A percentile compares a stretch with the other conserved stretches of the same genome.
phyloP scores from a whole-genome alignment of 257 asterid genomes.

The Thymus mandschuricus region DNA sequence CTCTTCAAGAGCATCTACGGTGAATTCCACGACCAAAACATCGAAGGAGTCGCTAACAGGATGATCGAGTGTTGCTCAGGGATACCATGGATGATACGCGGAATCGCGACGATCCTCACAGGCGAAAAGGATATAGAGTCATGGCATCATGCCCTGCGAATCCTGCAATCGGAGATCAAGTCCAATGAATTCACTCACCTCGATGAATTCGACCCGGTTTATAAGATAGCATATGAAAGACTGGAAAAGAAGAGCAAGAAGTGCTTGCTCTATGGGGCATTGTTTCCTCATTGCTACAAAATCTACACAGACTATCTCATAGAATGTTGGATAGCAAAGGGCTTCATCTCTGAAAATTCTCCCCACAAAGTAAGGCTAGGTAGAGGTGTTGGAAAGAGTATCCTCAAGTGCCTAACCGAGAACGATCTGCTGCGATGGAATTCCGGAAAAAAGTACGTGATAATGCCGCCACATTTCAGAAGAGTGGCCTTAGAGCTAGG shows the following conservation, averaged over 20 bases:
- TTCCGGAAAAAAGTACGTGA: background rate
- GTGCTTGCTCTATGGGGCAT: slow-evolving; percentile 21
- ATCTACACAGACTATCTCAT: slow-evolving; percentile 11
- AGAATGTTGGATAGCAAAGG: slow-evolving; percentile 24
- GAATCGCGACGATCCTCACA: background rate
- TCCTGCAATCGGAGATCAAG: background rate
- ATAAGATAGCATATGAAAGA: background rate
- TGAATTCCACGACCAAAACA: background rate
- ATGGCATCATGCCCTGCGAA: background rate
- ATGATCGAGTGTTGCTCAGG: slow-evolving; percentile 15
- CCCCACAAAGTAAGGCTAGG: background rate
- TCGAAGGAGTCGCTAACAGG: background rate
- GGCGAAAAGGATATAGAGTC: background rate
- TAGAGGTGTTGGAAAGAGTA: background rate
- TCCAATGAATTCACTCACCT: too few species aligned
- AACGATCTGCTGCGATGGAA: background rate
- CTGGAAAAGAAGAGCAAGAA: background rate
- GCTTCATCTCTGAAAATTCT: background rate
- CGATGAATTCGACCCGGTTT: background rate
- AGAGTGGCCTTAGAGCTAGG: background rate
- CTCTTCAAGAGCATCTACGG: background rate
- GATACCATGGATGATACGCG: background rate
- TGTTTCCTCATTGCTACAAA: slow-evolving; percentile 9
- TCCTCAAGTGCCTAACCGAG: background rate
- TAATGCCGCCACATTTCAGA: background rate